A percentile compares a stretch with the other conserved stretches of the same genome.
Evolutionary conservation across 1,284 basidiomycete genomes (phyloP).

Genomic region (Leccinum brunneo-olivaceum): DNA sequence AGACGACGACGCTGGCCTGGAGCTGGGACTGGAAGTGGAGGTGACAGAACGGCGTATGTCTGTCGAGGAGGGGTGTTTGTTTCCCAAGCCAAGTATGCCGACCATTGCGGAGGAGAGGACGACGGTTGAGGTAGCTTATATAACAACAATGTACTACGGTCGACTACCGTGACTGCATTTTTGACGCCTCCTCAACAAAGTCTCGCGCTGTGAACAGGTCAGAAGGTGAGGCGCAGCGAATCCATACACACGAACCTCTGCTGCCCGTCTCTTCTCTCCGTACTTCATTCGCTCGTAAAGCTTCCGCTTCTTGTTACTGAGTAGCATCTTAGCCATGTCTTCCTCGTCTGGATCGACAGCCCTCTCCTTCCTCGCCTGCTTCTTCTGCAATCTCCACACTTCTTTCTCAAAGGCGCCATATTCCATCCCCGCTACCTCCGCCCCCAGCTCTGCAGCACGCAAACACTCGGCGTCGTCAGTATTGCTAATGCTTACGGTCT

Average conservation of each 20-base stretch:
- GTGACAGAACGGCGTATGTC: conserved; percentile 14
- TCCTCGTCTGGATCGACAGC: conserved; percentile 49
- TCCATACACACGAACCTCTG: conserved; percentile 59
- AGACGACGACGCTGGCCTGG: conserved; percentile 5
- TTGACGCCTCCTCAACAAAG: conserved; percentile 55
- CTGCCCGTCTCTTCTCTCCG: conserved; percentile 71
- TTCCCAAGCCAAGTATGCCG: conserved; percentile 30
- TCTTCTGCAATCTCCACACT: conserved; percentile 63
- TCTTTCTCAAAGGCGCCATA: conserved; percentile 79
- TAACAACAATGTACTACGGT: not conserved
- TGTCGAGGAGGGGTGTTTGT: conserved; percentile 16
- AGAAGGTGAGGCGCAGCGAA: conserved; percentile 5
- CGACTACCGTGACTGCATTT: conserved; percentile 11
- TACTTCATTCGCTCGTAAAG: conserved; percentile 95
- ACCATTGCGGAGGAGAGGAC: conserved; percentile 30
- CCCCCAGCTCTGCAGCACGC: conserved; percentile 87
- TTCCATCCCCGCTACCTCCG: conserved; percentile 85
- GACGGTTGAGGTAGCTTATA: conserved; percentile 9
- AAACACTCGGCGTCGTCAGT: conserved; percentile 66
- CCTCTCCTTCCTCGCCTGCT: conserved; percentile 34
- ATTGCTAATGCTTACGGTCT: conserved; percentile 39
- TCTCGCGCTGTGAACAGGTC: conserved; percentile 42
- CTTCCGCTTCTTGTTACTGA: conserved; percentile 96
- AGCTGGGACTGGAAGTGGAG: conserved; percentile 7
- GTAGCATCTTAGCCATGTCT: conserved; percentile 97